Percentiles rank a stretch among this genome's conserved stretches.
These are phyloP conservation scores for Penicillium cataractarum DNA, from an alignment of 495 filamentous ascomycete genomes.

Conservation along the genomic window DNA sequence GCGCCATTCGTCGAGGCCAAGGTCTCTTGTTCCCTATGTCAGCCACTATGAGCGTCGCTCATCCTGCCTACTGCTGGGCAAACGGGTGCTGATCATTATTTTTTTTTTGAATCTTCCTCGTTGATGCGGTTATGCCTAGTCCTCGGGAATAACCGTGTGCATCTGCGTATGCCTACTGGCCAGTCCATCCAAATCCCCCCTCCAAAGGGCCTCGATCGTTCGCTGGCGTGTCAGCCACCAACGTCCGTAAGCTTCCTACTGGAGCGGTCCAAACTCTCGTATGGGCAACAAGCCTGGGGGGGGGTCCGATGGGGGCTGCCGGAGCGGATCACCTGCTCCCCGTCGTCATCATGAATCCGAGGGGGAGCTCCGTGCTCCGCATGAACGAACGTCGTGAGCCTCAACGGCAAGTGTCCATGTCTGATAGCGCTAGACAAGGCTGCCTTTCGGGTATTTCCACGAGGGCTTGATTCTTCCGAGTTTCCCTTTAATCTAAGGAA, in stretches of 20 bases:
- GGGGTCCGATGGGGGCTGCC: slow-evolving; percentile 9
- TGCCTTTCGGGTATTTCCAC: slow-evolving; percentile 8
- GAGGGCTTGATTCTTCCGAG: neutral
- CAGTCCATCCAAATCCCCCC: slow-evolving; percentile 1
- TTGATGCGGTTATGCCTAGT: neutral
- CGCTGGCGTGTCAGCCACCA: slow-evolving; percentile 22
- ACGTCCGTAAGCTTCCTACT: slow-evolving; percentile 17
- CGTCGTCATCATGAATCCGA: slow-evolving; percentile 11
- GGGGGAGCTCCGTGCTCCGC: slow-evolving; percentile 11
- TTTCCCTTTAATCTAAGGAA: slow-evolving; percentile 3
- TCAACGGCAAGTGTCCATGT: slow-evolving; percentile 9
- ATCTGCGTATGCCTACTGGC: neutral
- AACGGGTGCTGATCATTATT: neutral
- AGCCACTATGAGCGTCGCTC: neutral
- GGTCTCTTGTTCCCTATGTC: slow-evolving; percentile 4
- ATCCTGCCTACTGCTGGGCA: neutral
- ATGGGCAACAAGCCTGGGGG: neutral
- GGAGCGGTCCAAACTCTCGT: slow-evolving; percentile 9
- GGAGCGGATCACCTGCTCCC: slow-evolving; percentile 23
- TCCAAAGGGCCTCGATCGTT: slow-evolving; percentile 26
- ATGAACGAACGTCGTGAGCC: slow-evolving; percentile 8
- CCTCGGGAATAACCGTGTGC: slow-evolving; percentile 25
- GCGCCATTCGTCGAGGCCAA: slow-evolving; percentile 17
- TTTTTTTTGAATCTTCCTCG: neutral
- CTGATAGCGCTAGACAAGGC: slow-evolving; percentile 12